phyloP scores from a whole-genome alignment of 2,329 filamentous ascomycete species.

The Fusarium foetens region DNA sequence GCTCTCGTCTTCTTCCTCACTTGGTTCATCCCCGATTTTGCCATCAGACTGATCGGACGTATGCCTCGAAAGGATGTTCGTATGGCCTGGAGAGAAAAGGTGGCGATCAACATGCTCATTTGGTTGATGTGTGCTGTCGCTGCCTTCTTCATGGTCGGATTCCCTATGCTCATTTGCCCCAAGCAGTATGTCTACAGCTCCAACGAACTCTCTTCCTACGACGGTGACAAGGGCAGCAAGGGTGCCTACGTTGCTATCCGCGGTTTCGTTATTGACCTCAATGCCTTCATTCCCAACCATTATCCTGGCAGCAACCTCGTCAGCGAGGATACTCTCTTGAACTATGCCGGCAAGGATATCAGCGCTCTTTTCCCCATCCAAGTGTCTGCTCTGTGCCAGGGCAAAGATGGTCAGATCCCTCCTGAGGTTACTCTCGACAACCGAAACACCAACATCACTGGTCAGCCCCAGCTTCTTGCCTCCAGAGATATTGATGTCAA shows the following conservation, averaged over 20 bases:
- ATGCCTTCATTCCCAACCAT: conserved; percentile 69
- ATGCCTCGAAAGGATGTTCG: conserved; percentile 95
- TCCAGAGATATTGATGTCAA: conserved; percentile 71
- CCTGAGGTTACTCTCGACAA: conserved; percentile 86
- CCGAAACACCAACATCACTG: conserved; percentile 78
- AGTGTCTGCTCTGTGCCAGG: conserved; percentile 89
- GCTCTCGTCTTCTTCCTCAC: conserved; percentile 85
- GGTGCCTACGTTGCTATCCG: conserved; percentile 82
- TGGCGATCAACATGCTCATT: conserved; percentile 97
- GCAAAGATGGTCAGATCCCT: conserved; percentile 72
- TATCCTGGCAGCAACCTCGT: conserved; percentile 76
- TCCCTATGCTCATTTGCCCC: conserved; percentile 90
- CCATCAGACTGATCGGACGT: conserved; percentile 78
- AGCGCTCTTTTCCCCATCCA: conserved; percentile 92
- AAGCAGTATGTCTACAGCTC: conserved; percentile 88
- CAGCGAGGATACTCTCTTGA: conserved; percentile 68
- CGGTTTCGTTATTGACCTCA: conserved; percentile 88
- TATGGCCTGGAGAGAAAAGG: conserved; percentile 93
- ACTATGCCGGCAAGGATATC: conserved; percentile 90
- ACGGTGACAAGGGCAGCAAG: conserved; percentile 73
- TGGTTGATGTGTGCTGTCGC: conserved; percentile 84
- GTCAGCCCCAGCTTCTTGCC: conserved; percentile 71
- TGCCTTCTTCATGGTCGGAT: conserved; percentile 89
- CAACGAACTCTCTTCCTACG: conserved; percentile 75
- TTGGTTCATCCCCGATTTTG: conserved; percentile 86